Percentiles rank a stretch among this genome's conserved stretches.
Conservation (phyloP, 2,329 filamentous ascomycete species). For the Claviceps fusiformis region DNA sequence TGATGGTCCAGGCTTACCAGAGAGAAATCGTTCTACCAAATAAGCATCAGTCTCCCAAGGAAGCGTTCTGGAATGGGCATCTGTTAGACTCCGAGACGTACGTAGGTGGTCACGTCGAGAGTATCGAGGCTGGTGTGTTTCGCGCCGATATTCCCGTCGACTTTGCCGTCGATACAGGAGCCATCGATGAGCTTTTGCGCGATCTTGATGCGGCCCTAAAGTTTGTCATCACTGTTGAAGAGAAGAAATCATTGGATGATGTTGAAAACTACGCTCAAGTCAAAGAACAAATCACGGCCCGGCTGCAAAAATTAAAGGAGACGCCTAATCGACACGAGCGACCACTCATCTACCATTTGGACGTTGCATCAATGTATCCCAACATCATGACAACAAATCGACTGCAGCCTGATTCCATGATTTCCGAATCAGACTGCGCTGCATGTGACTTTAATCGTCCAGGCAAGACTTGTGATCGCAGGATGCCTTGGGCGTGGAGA, state of each 20-base stretch:
- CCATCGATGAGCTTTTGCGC: conserved; percentile 73
- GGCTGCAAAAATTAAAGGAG: conserved; percentile 58
- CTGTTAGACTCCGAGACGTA: conserved; percentile 94
- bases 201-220: conserved; percentile 82
- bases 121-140: conserved; percentile 97
- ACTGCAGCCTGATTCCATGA: conserved; percentile 97
- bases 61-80: conserved; percentile 94
- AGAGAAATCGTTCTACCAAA: conserved; percentile 88
- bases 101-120: conserved; percentile 95
- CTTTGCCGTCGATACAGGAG: conserved; percentile 77
- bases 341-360: conserved; percentile 92
- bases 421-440: conserved; percentile 87
- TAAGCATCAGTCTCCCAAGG: conserved; percentile 82
- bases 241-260: conserved; percentile 69
- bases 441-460: conserved; percentile 97
- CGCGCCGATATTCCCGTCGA: conserved; percentile 89
- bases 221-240: conserved; percentile 76
- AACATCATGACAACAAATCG: conserved; percentile 99
- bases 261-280: conserved; percentile 74
- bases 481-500: conserved; percentile 95
- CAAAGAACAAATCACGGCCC: conserved; percentile 64
- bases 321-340: conserved; percentile 75
- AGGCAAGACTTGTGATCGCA: conserved; percentile 89
- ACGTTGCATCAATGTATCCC: conserved; percentile 98
- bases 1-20: conserved; percentile 96